Conservation (phyloP, 225 moss, liverwort and hornwort species). For the Bryum argenteum region DNA sequence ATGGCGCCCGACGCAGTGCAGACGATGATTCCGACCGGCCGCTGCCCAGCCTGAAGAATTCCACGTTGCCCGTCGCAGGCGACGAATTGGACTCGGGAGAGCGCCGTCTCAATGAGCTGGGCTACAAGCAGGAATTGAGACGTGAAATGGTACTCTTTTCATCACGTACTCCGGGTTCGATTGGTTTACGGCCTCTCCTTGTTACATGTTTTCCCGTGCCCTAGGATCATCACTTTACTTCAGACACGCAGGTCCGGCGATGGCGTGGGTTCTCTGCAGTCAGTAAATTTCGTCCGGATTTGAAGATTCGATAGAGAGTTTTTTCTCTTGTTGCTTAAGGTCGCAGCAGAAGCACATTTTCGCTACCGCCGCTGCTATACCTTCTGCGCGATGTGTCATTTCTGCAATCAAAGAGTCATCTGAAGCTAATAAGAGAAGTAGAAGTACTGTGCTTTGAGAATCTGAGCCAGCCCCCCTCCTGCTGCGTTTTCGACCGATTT, state of each 20-base stretch:
- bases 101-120: constrained; percentile 90
- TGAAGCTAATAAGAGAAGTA: no score
- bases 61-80: background rate
- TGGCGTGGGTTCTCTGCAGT: background rate
- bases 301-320: background rate
- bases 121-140: constrained; percentile 80
- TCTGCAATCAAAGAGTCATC: no score
- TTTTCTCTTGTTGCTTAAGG: background rate
- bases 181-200: background rate
- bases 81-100: constrained; percentile 78
- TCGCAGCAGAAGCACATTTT: constrained; percentile 1
- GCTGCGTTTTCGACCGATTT: background rate
- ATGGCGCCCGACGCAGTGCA: constrained; percentile 19
- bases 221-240: constrained; percentile 13
- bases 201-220: background rate
- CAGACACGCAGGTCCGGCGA: background rate
- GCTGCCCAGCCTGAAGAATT: constrained; percentile 16
- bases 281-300: background rate
- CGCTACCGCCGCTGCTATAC: background rate
- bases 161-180: background rate
- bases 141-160: constrained; percentile 74
- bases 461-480: background rate
- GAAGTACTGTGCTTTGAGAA: background rate
- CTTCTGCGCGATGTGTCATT: background rate
- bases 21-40: background rate